Percentiles rank a stretch among this genome's conserved stretches.
Evolutionary conservation across 257 asterid species (phyloP).

Genomic region (Eucommia ulmoides): DNA sequence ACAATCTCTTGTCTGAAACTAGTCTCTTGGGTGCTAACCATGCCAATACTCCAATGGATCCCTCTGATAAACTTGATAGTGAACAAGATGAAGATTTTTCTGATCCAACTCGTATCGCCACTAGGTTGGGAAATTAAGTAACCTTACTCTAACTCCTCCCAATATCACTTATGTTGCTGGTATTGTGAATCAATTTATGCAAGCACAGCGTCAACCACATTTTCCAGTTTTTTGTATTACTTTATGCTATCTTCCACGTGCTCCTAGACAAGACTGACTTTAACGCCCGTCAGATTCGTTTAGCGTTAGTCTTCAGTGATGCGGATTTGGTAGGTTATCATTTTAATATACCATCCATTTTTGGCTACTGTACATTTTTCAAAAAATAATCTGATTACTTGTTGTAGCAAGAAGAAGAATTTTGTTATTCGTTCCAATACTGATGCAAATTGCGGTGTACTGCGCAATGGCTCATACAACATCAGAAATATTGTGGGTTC

Average conservation of each 20-base stretch:
- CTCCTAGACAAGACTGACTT: not conserved
- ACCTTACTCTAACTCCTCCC: not conserved
- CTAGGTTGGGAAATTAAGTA: not conserved
- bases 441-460: not conserved
- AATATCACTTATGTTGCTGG: not conserved
- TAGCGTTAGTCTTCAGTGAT: not conserved
- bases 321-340: not conserved
- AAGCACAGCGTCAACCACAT: too few species aligned
- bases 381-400: not conserved
- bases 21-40: not conserved
- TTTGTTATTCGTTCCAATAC: not conserved
- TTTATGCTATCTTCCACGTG: too few species aligned
- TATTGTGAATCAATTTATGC: not conserved
- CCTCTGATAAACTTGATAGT: not conserved
- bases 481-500: not conserved
- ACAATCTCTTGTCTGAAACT: not conserved
- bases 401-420: not conserved
- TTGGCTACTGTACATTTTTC: not conserved
- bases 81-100: not conserved
- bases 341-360: not conserved
- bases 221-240: too few species aligned
- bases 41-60: not conserved
- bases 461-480: not conserved
- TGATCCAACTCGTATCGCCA: not conserved
- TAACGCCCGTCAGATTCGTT: not conserved